These are phyloP conservation scores for Mentha longifolia DNA, from an alignment of 257 asterid genomes.

Conservation along the genomic window DNA sequence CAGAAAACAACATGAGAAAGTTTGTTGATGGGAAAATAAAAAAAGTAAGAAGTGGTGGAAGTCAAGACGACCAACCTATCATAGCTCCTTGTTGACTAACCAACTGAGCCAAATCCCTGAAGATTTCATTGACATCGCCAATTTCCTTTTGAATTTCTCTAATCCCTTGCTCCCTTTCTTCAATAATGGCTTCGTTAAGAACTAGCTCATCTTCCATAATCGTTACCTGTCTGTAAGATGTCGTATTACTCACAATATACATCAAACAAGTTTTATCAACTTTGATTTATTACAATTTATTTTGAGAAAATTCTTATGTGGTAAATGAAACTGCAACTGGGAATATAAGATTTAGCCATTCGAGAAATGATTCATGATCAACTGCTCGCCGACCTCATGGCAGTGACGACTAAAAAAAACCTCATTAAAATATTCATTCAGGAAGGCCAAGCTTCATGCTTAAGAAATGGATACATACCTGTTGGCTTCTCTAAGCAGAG, in stretches of 20 bases:
- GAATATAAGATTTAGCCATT: neutral
- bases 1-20: neutral
- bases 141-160: conserved; percentile 59
- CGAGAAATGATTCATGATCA: neutral
- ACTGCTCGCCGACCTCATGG: neutral
- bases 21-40: neutral
- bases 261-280: neutral
- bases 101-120: conserved; percentile 59
- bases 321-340: neutral
- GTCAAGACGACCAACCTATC: conserved; percentile 47
- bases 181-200: conserved; percentile 60
- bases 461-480: conserved; percentile 37
- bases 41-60: neutral
- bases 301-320: neutral
- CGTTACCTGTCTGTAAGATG: conserved; percentile 45
- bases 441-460: neutral
- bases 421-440: neutral
- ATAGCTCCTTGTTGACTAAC: conserved; percentile 59
- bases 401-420: neutral
- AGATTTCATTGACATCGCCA: conserved; percentile 61
- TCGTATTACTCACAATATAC: conserved; percentile 11
- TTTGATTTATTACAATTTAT: neutral
- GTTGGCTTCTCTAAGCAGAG: conserved; percentile 49
- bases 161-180: conserved; percentile 64
- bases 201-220: conserved; percentile 48